phyloP scores from a whole-genome alignment of 345 rosid genomes.

The Arabis hirsuta region DNA sequence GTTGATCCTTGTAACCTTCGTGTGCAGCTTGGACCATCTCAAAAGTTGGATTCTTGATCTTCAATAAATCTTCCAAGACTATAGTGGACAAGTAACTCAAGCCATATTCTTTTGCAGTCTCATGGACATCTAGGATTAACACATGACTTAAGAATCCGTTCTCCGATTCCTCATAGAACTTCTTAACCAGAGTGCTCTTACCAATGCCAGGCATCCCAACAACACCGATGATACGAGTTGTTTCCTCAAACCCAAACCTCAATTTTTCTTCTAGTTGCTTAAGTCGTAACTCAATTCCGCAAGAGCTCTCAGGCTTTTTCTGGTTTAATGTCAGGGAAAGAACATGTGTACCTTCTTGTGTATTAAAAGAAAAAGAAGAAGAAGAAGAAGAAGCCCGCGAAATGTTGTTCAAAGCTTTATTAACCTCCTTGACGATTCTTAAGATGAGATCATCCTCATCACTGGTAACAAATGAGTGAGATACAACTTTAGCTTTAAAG shows the following conservation, averaged over 20 bases:
- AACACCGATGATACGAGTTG: slow-evolving; percentile 9
- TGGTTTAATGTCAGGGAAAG: too few species aligned
- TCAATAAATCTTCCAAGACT: background rate
- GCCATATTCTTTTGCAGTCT: background rate
- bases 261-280: slow-evolving; percentile 8
- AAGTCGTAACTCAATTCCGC: background rate
- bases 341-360: background rate
- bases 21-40: background rate
- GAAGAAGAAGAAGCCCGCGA: background rate
- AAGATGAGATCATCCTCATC: too few species aligned
- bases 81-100: background rate
- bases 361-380: background rate
- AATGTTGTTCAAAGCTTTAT: too few species aligned
- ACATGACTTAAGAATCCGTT: background rate
- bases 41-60: background rate
- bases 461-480: too few species aligned
- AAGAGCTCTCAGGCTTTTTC: background rate
- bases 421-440: too few species aligned
- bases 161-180: slow-evolving; percentile 1
- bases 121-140: background rate
- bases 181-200: slow-evolving; percentile 1
- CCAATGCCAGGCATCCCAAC: slow-evolving; percentile 33
- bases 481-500: too few species aligned
- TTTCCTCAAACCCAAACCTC: background rate
- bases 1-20: slow-evolving; percentile 4